phyloP scores from a whole-genome alignment of 1,284 basidiomycete genomes.

The Ganoderma leucocontextum region DNA sequence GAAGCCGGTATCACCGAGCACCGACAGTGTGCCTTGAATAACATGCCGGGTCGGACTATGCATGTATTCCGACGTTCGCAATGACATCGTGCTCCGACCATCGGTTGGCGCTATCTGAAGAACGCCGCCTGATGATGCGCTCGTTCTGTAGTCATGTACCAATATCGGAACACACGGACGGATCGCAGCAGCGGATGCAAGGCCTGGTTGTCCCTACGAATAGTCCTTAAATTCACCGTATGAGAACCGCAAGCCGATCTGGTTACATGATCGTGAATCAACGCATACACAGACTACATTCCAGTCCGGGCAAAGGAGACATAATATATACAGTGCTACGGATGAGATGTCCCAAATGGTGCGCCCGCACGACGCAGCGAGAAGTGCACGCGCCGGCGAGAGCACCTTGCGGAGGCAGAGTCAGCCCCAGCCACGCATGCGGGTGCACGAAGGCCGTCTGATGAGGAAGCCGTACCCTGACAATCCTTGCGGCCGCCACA shows the following conservation, averaged over 20 bases:
- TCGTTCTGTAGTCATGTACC: neutral
- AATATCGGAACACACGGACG: neutral
- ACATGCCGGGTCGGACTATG: neutral
- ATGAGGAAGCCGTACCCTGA: slow-evolving; percentile 23
- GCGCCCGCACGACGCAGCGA: neutral
- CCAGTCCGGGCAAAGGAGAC: too few relatives aligned
- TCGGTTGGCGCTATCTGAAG: neutral
- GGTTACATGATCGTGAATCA: too few relatives aligned
- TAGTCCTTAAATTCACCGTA: too few relatives aligned
- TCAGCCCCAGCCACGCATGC: neutral
- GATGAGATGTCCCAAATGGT: neutral
- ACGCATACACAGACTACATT: too few relatives aligned
- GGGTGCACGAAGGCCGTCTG: slow-evolving; percentile 3
- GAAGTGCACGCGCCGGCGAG: neutral
- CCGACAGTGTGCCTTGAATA: too few relatives aligned
- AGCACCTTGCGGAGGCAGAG: neutral
- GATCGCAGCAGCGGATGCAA: neutral
- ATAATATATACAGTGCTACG: neutral
- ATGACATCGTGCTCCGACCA: neutral
- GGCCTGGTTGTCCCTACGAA: too few relatives aligned
- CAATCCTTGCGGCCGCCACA: slow-evolving; percentile 39
- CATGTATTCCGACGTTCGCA: neutral
- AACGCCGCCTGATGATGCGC: neutral
- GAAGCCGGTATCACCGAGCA: too few relatives aligned
- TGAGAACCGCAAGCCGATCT: too few relatives aligned